Conservation (phyloP, 1,139 yeast species). For the Taphrina deformans region DNA sequence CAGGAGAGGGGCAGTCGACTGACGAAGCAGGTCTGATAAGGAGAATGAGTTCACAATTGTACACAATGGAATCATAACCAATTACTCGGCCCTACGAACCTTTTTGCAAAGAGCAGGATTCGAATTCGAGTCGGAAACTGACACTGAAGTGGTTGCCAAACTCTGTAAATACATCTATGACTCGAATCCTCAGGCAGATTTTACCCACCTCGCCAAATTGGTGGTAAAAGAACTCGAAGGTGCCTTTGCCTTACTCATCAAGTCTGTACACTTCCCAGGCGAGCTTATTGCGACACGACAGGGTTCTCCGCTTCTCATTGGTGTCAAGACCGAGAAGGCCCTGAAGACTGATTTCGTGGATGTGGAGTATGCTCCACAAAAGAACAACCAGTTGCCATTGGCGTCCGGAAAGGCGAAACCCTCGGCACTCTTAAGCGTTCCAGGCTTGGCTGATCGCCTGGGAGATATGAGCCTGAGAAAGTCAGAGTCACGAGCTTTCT, state of each 20-base stretch:
- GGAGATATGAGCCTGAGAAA: conserved; percentile 42
- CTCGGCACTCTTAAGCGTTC: conserved; percentile 22
- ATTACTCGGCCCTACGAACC: conserved; percentile 84
- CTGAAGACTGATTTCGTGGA: conserved; percentile 98
- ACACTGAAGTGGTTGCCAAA: conserved; percentile 96
- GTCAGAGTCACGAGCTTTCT: conserved; percentile 89
- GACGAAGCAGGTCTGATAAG: conserved; percentile 63
- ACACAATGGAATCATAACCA: conserved; percentile 97
- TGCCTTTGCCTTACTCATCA: conserved; percentile 92
- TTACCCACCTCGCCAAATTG: conserved; percentile 87
- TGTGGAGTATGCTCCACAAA: conserved; percentile 68
- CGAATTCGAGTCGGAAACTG: conserved; percentile 88
- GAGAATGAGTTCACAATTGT: conserved; percentile 84
- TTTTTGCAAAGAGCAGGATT: conserved; percentile 77
- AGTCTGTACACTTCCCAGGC: conserved; percentile 88
- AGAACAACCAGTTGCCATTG: conserved; percentile 34
- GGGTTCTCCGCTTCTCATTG: conserved; percentile 95
- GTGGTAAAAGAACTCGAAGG: conserved; percentile 94
- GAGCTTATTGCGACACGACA: conserved; percentile 97
- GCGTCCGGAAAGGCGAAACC: conserved; percentile 32
- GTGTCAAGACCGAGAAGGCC: conserved; percentile 93
- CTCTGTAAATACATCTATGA: conserved; percentile 89
- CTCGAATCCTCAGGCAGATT: conserved; percentile 71
- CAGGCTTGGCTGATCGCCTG: conserved; percentile 24
- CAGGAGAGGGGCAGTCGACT: no score